phyloP scores from a whole-genome alignment of 2,329 filamentous ascomycete genomes.

The Fusarium mexicanum region DNA sequence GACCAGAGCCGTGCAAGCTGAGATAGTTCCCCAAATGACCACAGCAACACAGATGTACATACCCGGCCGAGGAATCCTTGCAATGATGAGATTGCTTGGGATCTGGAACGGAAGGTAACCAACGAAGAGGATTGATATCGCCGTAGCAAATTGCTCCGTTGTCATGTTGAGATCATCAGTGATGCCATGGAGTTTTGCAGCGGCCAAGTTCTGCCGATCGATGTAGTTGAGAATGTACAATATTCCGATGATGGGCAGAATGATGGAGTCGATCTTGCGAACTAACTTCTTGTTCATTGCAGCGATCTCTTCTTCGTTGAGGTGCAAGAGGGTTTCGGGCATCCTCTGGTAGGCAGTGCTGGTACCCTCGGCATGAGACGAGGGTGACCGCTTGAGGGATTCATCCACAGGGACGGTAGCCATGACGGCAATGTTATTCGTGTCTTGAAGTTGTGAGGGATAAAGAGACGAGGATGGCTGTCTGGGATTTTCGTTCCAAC shows the following conservation, averaged over 20 bases:
- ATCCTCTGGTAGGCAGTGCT: constrained; percentile 17
- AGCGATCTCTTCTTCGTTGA: constrained; percentile 1
- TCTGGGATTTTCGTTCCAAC: too few relatives aligned
- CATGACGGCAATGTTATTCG: neutral
- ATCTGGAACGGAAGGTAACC: constrained; percentile 51
- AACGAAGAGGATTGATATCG: constrained; percentile 49
- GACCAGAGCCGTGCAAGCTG: constrained; percentile 54
- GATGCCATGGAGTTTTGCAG: constrained; percentile 38
- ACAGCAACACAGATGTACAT: constrained; percentile 37
- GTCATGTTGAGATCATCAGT: constrained; percentile 51
- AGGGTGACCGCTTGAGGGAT: neutral
- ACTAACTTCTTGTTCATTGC: constrained; percentile 16
- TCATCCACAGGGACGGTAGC: constrained; percentile 7
- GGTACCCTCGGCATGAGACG: constrained; percentile 13
- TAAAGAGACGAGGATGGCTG: neutral
- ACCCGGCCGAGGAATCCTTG: constrained; percentile 24
- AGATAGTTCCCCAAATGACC: constrained; percentile 40
- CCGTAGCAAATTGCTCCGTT: constrained; percentile 51
- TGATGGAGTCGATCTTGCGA: constrained; percentile 46
- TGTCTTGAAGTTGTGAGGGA: neutral
- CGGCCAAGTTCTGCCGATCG: constrained; percentile 44
- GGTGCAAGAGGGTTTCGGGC: constrained; percentile 14
- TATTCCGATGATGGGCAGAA: constrained; percentile 45
- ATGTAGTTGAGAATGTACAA: constrained; percentile 55
- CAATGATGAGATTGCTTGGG: constrained; percentile 49